phyloP scores from a whole-genome alignment of 2,329 filamentous ascomycete genomes.

The Colletotrichum sp. region DNA sequence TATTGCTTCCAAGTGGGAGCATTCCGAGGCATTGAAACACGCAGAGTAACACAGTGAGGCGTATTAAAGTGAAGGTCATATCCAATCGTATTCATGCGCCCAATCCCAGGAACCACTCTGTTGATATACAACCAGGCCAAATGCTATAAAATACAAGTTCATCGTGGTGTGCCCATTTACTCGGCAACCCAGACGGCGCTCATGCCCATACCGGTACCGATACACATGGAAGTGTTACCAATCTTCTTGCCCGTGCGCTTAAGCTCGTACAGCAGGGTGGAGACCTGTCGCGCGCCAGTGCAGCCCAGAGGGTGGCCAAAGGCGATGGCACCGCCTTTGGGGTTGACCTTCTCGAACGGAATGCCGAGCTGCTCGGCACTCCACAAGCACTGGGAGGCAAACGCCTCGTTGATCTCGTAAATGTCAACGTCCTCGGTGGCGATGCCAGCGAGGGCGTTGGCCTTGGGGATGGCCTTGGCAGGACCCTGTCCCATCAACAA shows the following conservation, averaged over 20 bases:
- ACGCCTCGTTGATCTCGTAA: conserved; percentile 99
- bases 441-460: conserved; percentile 86
- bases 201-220: conserved; percentile 98
- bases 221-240: conserved; percentile 94
- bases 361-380: conserved; percentile 88
- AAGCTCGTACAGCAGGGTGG: conserved; percentile 89
- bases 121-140: conserved; percentile 10
- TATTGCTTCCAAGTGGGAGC: not conserved
- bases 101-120: conserved; percentile 9
- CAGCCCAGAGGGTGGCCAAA: conserved; percentile 95
- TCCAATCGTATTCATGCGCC: conserved; percentile 5
- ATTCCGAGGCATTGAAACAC: not conserved
- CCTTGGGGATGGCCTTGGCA: conserved; percentile 94
- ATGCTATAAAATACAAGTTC: conserved; percentile 15
- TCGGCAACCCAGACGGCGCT: conserved; percentile 95
- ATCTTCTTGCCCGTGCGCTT: conserved; percentile 83
- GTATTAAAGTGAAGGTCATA: not conserved
- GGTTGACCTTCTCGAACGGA: conserved; percentile 88
- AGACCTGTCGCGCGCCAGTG: conserved; percentile 92
- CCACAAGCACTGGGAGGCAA: conserved; percentile 94
- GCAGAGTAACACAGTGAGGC: not conserved
- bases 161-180: conserved; percentile 50
- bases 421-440: conserved; percentile 92
- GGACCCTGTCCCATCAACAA: conserved; percentile 96
- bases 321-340: conserved; percentile 94